phyloP scores from a whole-genome alignment of 1,284 basidiomycete genomes.

The Cystobasidium slooffiae region DNA sequence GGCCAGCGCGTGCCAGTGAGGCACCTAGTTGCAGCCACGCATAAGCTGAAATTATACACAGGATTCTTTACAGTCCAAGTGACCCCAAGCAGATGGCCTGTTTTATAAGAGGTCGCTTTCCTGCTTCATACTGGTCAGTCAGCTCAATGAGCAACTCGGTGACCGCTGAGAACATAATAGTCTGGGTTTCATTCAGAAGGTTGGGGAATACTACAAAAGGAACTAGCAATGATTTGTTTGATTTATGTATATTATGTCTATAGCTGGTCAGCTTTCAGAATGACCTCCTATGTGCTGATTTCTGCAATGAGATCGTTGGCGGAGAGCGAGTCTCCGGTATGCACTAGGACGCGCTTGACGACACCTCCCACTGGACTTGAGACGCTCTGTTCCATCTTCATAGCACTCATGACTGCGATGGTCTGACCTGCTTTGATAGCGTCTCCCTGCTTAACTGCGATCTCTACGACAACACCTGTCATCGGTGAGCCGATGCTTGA shows the following conservation, averaged over 20 bases:
- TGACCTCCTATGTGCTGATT: constrained; percentile 36
- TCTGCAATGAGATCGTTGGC: constrained; percentile 51
- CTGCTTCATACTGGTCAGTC: too few relatives aligned
- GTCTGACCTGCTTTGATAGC: constrained; percentile 98
- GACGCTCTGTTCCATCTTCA: constrained; percentile 67
- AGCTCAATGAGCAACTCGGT: background rate
- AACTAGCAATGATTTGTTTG: background rate
- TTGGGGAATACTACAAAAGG: background rate
- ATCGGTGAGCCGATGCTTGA: constrained; percentile 94
- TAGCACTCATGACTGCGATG: constrained; percentile 79
- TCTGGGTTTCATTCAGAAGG: background rate
- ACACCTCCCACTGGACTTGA: constrained; percentile 30
- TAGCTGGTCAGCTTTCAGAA: background rate
- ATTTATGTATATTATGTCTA: background rate
- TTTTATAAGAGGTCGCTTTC: too few relatives aligned
- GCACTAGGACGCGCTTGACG: constrained; percentile 33
- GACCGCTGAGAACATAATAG: background rate
- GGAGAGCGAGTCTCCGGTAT: constrained; percentile 19
- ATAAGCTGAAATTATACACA: too few relatives aligned
- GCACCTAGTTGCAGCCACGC: too few relatives aligned
- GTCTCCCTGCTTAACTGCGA: constrained; percentile 93
- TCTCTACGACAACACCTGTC: constrained; percentile 93
- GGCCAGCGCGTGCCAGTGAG: too few relatives aligned
- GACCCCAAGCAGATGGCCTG: too few relatives aligned
- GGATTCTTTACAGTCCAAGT: too few relatives aligned